These are phyloP conservation scores for Teratosphaeria gauchensis DNA, from an alignment of 2,329 filamentous ascomycete species.

Conservation along the genomic window DNA sequence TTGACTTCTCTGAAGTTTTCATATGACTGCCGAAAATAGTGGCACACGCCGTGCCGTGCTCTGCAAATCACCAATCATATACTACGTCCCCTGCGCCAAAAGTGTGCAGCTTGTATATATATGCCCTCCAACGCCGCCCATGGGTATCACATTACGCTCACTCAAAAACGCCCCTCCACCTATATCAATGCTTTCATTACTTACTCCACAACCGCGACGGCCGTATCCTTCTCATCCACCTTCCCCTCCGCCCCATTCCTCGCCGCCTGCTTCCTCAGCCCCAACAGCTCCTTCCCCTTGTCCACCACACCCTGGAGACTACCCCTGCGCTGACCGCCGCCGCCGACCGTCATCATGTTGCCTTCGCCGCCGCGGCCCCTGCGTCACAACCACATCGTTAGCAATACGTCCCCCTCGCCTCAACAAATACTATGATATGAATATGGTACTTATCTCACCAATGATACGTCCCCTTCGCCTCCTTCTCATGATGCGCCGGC, in stretches of 20 bases:
- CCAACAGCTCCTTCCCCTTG: slow-evolving; percentile 45
- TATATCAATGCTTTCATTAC: background rate
- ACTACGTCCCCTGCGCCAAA: background rate
- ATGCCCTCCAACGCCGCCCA: background rate
- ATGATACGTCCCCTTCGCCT: slow-evolving; percentile 53
- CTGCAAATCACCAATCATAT: background rate
- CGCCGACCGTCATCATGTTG: slow-evolving; percentile 49
- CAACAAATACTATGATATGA: too few species aligned
- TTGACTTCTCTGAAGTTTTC: background rate
- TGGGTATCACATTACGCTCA: background rate
- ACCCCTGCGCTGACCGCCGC: slow-evolving; percentile 10
- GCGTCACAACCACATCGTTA: background rate
- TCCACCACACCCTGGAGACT: slow-evolving; percentile 38
- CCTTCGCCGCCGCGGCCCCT: slow-evolving; percentile 63
- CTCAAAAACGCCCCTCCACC: background rate
- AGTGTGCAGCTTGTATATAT: background rate
- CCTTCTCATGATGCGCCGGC: slow-evolving; percentile 34
- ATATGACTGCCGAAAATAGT: background rate
- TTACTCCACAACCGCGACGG: background rate
- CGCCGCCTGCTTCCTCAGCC: slow-evolving; percentile 31
- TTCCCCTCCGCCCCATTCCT: slow-evolving; percentile 9
- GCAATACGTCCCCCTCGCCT: background rate
- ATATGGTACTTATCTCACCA: slow-evolving; percentile 24
- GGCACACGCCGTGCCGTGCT: background rate
- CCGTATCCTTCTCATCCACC: slow-evolving; percentile 1